Base-by-base conservation (phyloP, 208 protist species). In the Angomonas deanei region DNA sequence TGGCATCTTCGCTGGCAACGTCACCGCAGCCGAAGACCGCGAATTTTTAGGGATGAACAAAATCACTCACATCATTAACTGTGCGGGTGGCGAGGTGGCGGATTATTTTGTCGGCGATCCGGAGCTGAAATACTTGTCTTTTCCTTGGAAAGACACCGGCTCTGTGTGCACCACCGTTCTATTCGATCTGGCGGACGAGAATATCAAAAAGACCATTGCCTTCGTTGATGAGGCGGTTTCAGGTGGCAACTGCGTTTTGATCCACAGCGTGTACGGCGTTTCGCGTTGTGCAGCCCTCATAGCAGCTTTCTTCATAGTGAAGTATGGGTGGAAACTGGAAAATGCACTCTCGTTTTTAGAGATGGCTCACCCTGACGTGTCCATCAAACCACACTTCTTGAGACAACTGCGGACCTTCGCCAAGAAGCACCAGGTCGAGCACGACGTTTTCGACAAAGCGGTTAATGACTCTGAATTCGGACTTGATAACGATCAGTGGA, bases 1-100 rank as follows among this genome's bases (percentile, higher is more conserved):
- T 73, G 92, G 92, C 33, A 87, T 97, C 66, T 97, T 97, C 70
- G 86, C 84, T 3, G 92, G 92, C 46, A 97, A 97, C 66, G 66
- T 77, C 10, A 75, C 79, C 24, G 86, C 84, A 10, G 83, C 86
- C 10, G 83, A 88, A 50, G 91, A 97, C 49, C 79, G 85, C 47
- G 88, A 95, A 30, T 95, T 97, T 62, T 69, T 97, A 28, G 66
- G 66, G 10, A 88, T 96, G 73, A 97, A 97, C 66, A 97, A 97
- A 64, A 92, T 97, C 56, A 93, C 84, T 13, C 89, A 97, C 67
- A 73, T 97, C 36, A 80, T 97, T 42, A 97, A 97, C 74, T 97
- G 92, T 64, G 85, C 90, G 6, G 91, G 85, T 27, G 86, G 74
- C 2, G 90, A 97, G 64, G 71, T 93, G 3, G 73, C 72, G 10